phyloP scores from a whole-genome alignment of 129 eudicot species.

The Logfia minima region DNA sequence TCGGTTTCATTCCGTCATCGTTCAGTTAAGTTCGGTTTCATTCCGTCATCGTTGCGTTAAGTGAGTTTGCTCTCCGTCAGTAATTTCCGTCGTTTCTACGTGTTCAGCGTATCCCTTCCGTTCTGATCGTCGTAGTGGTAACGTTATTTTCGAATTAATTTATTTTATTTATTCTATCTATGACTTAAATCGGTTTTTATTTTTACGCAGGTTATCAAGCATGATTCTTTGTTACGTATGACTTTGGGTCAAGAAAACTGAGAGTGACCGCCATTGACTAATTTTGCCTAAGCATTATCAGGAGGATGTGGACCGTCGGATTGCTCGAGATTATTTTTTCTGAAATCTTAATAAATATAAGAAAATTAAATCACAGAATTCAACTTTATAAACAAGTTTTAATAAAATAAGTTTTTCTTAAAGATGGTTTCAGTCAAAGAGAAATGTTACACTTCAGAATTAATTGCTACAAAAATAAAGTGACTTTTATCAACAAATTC shows the following conservation, averaged over 20 bases:
- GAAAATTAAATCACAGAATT: neutral
- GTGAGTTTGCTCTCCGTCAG: neutral
- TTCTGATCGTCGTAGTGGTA: neutral
- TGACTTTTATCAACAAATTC: neutral
- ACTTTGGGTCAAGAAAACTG: neutral
- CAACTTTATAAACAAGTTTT: too few species aligned
- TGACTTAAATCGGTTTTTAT: too few species aligned
- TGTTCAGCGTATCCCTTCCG: conserved; percentile 6
- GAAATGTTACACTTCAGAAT: too few species aligned
- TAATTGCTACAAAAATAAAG: too few species aligned
- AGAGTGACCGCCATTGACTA: conserved; percentile 26
- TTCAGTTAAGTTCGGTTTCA: neutral
- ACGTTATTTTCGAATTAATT: neutral
- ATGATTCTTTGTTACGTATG: too few species aligned
- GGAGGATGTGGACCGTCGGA: conserved; percentile 9
- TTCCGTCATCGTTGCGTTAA: conserved; percentile 2
- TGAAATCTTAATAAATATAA: neutral
- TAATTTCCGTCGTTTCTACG: neutral
- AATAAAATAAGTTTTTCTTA: neutral
- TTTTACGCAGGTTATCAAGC: too few species aligned
- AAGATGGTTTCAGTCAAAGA: too few species aligned
- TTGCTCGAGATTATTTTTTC: neutral
- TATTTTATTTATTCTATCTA: too few species aligned
- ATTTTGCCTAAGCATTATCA: conserved; percentile 1
- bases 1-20: neutral